Evolutionary conservation across 2,329 filamentous ascomycete genomes (phyloP).

Genomic region (Lasiodiplodia theobromae): DNA sequence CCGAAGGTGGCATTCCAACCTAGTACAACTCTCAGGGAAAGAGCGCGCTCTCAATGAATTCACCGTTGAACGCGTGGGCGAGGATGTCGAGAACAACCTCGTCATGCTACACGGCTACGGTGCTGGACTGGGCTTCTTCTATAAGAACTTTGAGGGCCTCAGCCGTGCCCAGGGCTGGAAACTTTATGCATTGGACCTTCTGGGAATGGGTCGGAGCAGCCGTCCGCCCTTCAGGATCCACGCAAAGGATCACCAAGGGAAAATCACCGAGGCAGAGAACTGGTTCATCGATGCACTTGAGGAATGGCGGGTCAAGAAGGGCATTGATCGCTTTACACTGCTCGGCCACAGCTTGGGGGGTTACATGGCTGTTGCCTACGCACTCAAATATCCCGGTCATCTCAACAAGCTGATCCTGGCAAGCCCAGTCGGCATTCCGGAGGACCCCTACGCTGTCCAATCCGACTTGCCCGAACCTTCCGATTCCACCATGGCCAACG

Average conservation of each 20-base stretch:
- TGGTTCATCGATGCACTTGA: conserved; percentile 98
- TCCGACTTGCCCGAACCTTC: conserved; percentile 79
- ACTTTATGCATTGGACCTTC: conserved; percentile 90
- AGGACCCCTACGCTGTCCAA: conserved; percentile 87
- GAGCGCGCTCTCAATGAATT: conserved; percentile 92
- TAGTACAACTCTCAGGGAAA: conserved; percentile 85
- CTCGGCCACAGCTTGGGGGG: conserved; percentile 93
- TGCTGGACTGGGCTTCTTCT: conserved; percentile 95
- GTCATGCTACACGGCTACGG: conserved; percentile 98
- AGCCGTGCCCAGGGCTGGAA: conserved; percentile 83
- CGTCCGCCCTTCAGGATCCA: conserved; percentile 84
- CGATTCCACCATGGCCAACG: conserved; percentile 75
- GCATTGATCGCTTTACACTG: conserved; percentile 91
- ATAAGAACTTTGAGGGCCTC: conserved; percentile 93
- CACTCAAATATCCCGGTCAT: conserved; percentile 92
- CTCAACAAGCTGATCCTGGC: conserved; percentile 96
- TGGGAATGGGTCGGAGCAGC: conserved; percentile 91
- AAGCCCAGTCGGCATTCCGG: conserved; percentile 91
- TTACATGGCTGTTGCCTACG: conserved; percentile 94
- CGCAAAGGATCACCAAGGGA: conserved; percentile 79
- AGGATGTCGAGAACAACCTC: conserved; percentile 81
- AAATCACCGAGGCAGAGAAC: conserved; percentile 86
- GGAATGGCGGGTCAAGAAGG: conserved; percentile 89
- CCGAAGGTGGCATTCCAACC: conserved; percentile 82
- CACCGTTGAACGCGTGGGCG: conserved; percentile 82